Evolutionary conservation across 139 green algal genomes (phyloP).

Genomic region (Parachlorella kessleri): DNA sequence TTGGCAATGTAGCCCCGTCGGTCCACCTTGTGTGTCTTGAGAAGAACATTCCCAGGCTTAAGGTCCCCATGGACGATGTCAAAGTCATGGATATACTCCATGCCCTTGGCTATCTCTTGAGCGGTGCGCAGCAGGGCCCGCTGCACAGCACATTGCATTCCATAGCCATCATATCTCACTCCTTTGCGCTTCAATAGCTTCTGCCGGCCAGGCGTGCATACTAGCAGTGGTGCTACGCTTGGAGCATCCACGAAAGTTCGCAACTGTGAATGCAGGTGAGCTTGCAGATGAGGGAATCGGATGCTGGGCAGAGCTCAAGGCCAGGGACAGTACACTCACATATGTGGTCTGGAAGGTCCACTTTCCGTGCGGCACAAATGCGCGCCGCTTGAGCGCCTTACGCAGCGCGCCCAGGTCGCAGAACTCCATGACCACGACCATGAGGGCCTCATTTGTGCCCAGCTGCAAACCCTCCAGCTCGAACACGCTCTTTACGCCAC

Average conservation of each 20-base stretch:
- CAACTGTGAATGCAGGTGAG: no score
- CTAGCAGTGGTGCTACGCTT: no score
- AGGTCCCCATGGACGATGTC: conserved; percentile 42
- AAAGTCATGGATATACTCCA: conserved; percentile 59
- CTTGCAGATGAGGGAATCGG: no score
- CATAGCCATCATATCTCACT: no score
- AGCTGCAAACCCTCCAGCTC: conserved; percentile 33
- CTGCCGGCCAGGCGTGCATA: no score
- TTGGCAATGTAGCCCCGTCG: conserved; percentile 52
- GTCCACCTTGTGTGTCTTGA: conserved; percentile 58
- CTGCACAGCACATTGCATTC: conserved; percentile 11
- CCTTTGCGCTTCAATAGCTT: no score
- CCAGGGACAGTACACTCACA: conserved; percentile 31
- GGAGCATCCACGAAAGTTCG: no score
- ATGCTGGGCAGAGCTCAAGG: no score
- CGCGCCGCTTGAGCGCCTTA: conserved; percentile 37
- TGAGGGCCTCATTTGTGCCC: conserved; percentile 20
- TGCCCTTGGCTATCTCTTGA: conserved; percentile 54
- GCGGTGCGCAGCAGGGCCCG: conserved; percentile 46
- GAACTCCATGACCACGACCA: conserved; percentile 60
- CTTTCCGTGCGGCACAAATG: conserved; percentile 40
- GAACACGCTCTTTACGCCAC: conserved; percentile 35
- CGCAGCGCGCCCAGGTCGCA: conserved; percentile 51
- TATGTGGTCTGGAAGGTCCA: conserved; percentile 48
- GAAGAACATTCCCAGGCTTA: conserved; percentile 59